Base-by-base conservation (phyloP, 2,329 filamentous ascomycete species). In the Ophiostoma himal-ulmi region DNA sequence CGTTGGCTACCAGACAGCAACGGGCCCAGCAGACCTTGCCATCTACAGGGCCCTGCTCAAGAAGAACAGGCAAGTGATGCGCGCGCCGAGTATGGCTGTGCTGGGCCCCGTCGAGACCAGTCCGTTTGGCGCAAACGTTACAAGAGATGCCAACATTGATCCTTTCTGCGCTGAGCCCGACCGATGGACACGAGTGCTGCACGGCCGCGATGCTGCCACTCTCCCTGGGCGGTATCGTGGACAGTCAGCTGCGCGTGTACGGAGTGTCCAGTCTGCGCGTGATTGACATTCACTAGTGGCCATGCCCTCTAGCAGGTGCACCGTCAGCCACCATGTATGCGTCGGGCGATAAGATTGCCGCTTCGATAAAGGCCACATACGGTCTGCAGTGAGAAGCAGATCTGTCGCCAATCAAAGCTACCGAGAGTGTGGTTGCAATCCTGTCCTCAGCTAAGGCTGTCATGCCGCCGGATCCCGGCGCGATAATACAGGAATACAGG, bases 241-340 rank as follows among this genome's bases (percentile, higher is more conserved):
- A 57, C n/a, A 57, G 52, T n/a, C n/a, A 57, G n/a, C n/a, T 54
- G n/a, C 52, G n/a, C 52, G 52, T 54, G 11, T 54, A 54, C 52
- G 52, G 52, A 10, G 52, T 26, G 5, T 3, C n/a, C 7, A n/a
- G 52, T 17, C 52, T 57, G n/a, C 52, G 22, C n/a, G 22, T 57
- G 52, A 57, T 57, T 57, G 52, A 30, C 17, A 57, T 57, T 22
- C 14, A 11, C 52, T 22, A 10, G 22, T 22, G 52, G 52, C 52
- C 52, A 14, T 57, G 26, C 22, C 52, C 52, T 14, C 52, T 57
- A 6, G 52, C 52, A 1, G 52, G 22, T 26, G 52, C 52, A 26
- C 52, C 52, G 52, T 57, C 52, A 2, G 22, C 52, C n/a, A 57
- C 52, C 10, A 48, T 48, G 44, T 48, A 48, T n/a, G 44, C 52